Evolutionary conservation across 805 yeast genomes (phyloP), one percentile per base, ranked within the genome.

Genomic region (Teunomyces aglyptinius): DNA sequence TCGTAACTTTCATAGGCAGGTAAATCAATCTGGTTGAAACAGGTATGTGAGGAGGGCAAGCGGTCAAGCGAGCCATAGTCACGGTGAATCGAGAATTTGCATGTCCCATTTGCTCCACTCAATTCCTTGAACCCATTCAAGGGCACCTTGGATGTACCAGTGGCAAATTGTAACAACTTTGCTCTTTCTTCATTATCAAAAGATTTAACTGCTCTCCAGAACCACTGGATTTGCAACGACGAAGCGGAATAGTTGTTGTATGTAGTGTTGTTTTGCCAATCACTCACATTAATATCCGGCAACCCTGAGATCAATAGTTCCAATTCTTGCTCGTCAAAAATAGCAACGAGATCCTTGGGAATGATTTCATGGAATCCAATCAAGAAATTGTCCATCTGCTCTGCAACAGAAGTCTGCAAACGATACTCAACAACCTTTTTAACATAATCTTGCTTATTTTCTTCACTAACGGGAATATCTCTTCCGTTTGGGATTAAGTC

Each of bases 121-220:
- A 94, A 75, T 56, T 86, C 96, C 56, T 86, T 85, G 63, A 94
- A 94, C 1, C 99, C 99, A 58, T 87, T 86, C 51, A 91, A 74
- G 19, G 99, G 99, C 6, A 94, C 98, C 65, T 91, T 90, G 51
- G 95, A 85, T 0, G 99, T 92, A 49, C 99, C 99, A 0, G 99
- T 94, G 1, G 95, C 92, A 73, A 94, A 94, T 63, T 94, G 99
- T 48, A 94, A 71, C 53, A 94, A 70, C 61, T 90, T 91, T 6
- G 99, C 99, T 41, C 96, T 77, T 61, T 94, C 97, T 63, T 94
- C 99, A 13, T 79, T 80, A 58, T 89, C 97, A 68, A 94, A 94
- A 1, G 97, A 88, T 57, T 89, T 81, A 11, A 94, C 97, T 1
- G 97, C 96, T 61, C 97, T 77, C 99, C 99, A 94, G 69, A 94